Percentiles rank a stretch among this genome's conserved stretches.
Conservation (phyloP, 352 stramenopile species). For the Pythium inflatum region DNA sequence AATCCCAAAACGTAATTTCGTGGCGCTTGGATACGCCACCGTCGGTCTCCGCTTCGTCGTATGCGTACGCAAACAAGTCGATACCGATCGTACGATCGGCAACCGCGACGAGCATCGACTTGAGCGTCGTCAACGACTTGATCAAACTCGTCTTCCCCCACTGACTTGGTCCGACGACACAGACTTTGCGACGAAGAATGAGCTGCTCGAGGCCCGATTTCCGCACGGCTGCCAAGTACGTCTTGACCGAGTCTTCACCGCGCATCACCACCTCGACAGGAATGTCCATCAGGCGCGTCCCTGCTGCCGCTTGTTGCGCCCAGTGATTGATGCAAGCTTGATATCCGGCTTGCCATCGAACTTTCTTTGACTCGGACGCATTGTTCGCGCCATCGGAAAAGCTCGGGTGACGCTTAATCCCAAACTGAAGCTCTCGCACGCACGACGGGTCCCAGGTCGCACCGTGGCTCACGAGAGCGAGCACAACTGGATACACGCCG, state of each 20-base stretch:
- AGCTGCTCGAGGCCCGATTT: constrained; percentile 6
- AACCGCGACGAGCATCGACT: constrained; percentile 11
- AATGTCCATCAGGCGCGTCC: background rate
- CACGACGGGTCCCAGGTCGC: constrained; percentile 7
- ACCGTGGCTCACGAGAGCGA: background rate
- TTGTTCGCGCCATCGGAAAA: background rate
- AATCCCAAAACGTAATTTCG: constrained; percentile 22
- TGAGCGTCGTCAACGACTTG: constrained; percentile 20
- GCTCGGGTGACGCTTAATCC: background rate
- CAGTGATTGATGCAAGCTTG: constrained; percentile 1
- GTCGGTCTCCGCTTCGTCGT: too few species aligned
- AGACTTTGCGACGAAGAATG: constrained; percentile 35
- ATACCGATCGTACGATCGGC: background rate
- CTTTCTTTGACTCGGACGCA: background rate
- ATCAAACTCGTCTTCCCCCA: constrained; percentile 43
- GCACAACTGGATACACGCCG: background rate
- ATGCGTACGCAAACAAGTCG: constrained; percentile 5
- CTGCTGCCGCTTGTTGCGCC: background rate
- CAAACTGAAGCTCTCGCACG: background rate
- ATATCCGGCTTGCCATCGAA: constrained; percentile 4
- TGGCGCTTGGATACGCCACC: background rate
- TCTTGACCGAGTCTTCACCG: constrained; percentile 22
- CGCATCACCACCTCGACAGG: constrained; percentile 27
- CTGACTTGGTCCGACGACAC: constrained; percentile 37
- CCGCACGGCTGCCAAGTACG: constrained; percentile 13